Base-by-base conservation (phyloP, 1,284 basidiomycete genomes). In the Neotropicomus parvogracilis region DNA sequence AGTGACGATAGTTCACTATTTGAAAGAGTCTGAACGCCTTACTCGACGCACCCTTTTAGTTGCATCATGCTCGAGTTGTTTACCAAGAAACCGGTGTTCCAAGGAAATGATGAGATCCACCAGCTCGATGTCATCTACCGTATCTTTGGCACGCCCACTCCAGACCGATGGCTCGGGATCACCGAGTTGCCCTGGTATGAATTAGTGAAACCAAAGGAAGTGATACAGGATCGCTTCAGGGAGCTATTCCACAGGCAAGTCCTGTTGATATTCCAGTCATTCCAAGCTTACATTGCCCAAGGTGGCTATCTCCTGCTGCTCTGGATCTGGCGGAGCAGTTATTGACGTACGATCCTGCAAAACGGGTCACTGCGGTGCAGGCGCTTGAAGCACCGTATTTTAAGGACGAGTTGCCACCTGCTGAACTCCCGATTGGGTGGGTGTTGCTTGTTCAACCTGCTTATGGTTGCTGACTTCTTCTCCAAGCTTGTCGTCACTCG, bases 21-120 rank as follows among this genome's bases (percentile, higher is more conserved):
- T 16, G 13, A 33, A 13, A n/a, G 19, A 10, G 7, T 27, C 34
- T 24, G 49, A 3, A 35, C 38, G 24, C 37, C 17, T 48, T 7
- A 44, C 43, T 46, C 35, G 48, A 46, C 27, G 45, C 19, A 19
- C 34, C 20, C 45, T n/a, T 56, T 4, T 54, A 95, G 93, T 21
- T 99, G 95, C 67, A 99, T 99, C 62, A 98, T 99, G 85, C 80
- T 99, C 31, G 97, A 99, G 68, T 77, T 99, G 6, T 99, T 93
- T 68, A 91, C 88, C 16, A 91, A 91, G 67, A 94, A 91, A 59
- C 94, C 95, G 0, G 79, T 97, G 6, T 98, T 99, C 65, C 95
- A 95, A 66, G 95, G 97, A 20, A 88, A 87, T 57, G 95, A 98
- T 60, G 97, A 99, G 71, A 93, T 99, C 46, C 87, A 95, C 57